These are phyloP conservation scores for Colletotrichum sp. DNA, from an alignment of 2,329 filamentous ascomycete genomes.

Conservation along the genomic window DNA sequence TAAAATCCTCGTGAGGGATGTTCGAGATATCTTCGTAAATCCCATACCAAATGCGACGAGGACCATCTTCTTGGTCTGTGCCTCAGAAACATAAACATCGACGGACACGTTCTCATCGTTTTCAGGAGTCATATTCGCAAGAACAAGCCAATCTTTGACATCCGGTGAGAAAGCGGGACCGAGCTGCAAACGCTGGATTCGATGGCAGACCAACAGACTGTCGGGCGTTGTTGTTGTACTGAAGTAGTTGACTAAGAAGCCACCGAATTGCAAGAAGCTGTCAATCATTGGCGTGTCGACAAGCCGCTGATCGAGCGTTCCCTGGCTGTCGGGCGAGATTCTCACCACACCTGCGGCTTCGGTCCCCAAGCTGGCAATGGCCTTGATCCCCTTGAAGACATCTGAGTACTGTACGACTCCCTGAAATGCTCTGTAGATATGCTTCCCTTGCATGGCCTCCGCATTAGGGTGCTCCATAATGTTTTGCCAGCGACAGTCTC, in stretches of 20 bases:
- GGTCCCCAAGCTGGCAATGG: background rate
- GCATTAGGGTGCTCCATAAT: background rate
- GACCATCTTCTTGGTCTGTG: background rate
- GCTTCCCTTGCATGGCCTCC: background rate
- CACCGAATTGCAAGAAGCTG: slow-evolving; percentile 20
- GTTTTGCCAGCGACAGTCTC: background rate
- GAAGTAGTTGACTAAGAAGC: slow-evolving; percentile 23
- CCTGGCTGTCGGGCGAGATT: background rate
- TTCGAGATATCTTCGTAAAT: background rate
- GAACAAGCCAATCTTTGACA: background rate
- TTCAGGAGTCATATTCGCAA: background rate
- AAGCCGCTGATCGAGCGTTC: background rate
- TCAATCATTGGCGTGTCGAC: background rate
- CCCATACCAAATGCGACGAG: background rate
- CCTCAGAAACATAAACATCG: background rate
- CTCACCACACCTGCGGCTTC: background rate
- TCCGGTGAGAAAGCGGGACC: background rate
- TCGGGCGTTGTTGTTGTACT: background rate
- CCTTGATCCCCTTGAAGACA: background rate
- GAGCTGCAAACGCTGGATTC: background rate
- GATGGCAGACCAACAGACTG: background rate
- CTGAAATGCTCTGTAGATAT: background rate
- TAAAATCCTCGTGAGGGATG: background rate
- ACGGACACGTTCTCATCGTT: background rate
- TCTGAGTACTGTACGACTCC: background rate